Base-by-base conservation (phyloP, 2,329 filamentous ascomycete species). In the Pseudogymnoascus sp. region DNA sequence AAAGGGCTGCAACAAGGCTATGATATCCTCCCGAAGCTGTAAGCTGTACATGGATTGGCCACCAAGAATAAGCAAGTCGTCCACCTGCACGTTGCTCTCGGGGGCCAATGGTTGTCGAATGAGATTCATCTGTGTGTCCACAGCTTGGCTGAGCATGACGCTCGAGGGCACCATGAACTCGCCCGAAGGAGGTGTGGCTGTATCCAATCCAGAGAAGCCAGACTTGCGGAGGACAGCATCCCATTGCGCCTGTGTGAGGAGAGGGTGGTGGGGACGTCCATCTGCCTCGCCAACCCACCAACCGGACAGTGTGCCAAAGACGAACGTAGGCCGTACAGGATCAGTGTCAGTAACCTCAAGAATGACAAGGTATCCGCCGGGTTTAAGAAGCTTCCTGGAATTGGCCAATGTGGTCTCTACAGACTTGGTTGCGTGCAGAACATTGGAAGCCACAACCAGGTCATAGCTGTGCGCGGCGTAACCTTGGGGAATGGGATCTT, bases 401-500 rank as follows among this genome's bases (percentile, higher is more conserved):
- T 73, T 67, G 1, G 8, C 12, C 7, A 73, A 39, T 0, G 69
- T 70, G 1, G 62, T 39, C 2, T 37, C 16, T 5, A 72, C 65
- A 33, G 19, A 69, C 2, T 29, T 14, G 4, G 75, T 77, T 0
- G 74, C 73, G 60, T 77, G 74, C 0, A 80, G 66, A 6, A 75
- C 71, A 33, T 72, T 70, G 11, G 71, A 68, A 1, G 74, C 75
- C 16, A 77, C 64, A 19, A 78, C 61, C 3, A 78, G 11, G 35
- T 78, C 76, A 61, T 73, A 77, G 0, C 65, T 63, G 0, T 43
- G 62, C 0, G 63, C 65, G 0, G 63, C 19, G 43, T 72, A 76
- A 0, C 71, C 74, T 38, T 77, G 74, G 0, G 61, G 31, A 0
- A 35, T 29, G 1, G 69, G 66, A n/a, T 68, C 63, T 11, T 68